These are phyloP conservation scores for Aspergillus jensenii DNA, from an alignment of 2,329 filamentous ascomycete species.

Conservation along the genomic window DNA sequence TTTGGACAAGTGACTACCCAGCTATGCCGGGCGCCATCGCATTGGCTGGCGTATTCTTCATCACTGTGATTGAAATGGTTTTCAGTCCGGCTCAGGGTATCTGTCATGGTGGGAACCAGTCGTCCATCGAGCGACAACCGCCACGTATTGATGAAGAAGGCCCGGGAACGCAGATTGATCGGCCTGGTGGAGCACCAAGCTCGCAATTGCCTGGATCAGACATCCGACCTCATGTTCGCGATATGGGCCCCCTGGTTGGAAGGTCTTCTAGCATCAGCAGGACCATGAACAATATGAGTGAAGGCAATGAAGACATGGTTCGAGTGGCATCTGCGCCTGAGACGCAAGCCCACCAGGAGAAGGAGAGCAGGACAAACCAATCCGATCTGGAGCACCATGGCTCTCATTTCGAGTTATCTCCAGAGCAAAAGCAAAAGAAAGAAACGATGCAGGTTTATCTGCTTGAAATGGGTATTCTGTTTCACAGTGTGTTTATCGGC, in stretches of 20 bases:
- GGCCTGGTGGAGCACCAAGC: no score
- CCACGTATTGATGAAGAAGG: no score
- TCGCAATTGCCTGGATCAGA: no score
- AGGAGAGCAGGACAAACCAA: no score
- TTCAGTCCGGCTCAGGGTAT: slow-evolving; percentile 38
- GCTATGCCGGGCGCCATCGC: slow-evolving; percentile 52
- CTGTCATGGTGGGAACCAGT: not conserved
- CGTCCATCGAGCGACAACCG: slow-evolving; percentile 26
- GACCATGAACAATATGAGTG: slow-evolving; percentile 27
- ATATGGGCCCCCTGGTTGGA: slow-evolving; percentile 26
- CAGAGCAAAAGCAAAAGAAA: slow-evolving; percentile 54
- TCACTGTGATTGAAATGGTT: slow-evolving; percentile 57
- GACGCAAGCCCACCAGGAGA: not conserved
- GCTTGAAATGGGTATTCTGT: slow-evolving; percentile 74
- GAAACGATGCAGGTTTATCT: slow-evolving; percentile 72
- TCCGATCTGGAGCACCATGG: slow-evolving; percentile 14
- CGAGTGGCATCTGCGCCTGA: slow-evolving; percentile 25
- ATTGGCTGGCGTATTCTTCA: slow-evolving; percentile 45
- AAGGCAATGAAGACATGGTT: slow-evolving; percentile 21
- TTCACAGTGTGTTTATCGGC: slow-evolving; percentile 63
- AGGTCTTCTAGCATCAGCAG: slow-evolving; percentile 30
- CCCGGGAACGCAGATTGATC: no score
- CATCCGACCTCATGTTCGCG: no score
- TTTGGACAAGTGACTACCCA: slow-evolving; percentile 48
- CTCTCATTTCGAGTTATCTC: slow-evolving; percentile 3